Evolutionary conservation across 2,329 filamentous ascomycete species (phyloP).

Genomic region (Exserohilum turcica): DNA sequence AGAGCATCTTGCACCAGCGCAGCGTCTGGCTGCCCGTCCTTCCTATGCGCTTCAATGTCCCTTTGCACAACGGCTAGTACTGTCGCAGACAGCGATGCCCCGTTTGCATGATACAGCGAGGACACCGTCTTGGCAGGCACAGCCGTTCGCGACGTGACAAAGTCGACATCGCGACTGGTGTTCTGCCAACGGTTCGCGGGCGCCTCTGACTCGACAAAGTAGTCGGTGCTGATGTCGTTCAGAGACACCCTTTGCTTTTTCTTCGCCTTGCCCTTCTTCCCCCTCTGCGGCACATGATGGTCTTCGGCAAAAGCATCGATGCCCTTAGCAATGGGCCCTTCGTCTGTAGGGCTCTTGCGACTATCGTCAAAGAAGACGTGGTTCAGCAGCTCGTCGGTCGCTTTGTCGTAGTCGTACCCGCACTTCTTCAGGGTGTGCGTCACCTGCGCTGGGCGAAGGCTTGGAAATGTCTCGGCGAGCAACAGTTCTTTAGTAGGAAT

Average conservation of each 20-base stretch:
- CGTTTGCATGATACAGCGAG: constrained; percentile 64
- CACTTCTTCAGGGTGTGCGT: constrained; percentile 69
- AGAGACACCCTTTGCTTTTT: constrained; percentile 38
- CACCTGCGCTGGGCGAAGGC: constrained; percentile 69
- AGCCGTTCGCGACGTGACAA: constrained; percentile 60
- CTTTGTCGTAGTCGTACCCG: constrained; percentile 67
- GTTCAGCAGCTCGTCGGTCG: constrained; percentile 82
- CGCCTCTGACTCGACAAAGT: constrained; percentile 30
- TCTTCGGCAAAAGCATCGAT: constrained; percentile 79
- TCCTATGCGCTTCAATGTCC: constrained; percentile 50
- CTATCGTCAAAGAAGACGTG: constrained; percentile 76
- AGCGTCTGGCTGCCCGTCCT: constrained; percentile 46
- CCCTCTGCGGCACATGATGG: constrained; percentile 51
- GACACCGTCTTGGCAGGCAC: constrained; percentile 55
- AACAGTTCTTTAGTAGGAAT: constrained; percentile 66
- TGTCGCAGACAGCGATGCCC: constrained; percentile 61
- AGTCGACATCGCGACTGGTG: constrained; percentile 63
- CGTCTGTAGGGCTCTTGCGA: constrained; percentile 54
- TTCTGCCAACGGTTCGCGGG: constrained; percentile 63
- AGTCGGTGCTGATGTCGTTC: constrained; percentile 26
- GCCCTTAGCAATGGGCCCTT: constrained; percentile 62
- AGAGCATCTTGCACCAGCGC: constrained; percentile 56
- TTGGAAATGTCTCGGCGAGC: constrained; percentile 73
- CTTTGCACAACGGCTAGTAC: constrained; percentile 60
- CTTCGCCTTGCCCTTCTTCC: constrained; percentile 54